A percentile compares a stretch with the other conserved stretches of the same genome.
These are phyloP conservation scores for Corinectria fuckeliana DNA, from an alignment of 2,329 filamentous ascomycete species.

Conservation along the genomic window DNA sequence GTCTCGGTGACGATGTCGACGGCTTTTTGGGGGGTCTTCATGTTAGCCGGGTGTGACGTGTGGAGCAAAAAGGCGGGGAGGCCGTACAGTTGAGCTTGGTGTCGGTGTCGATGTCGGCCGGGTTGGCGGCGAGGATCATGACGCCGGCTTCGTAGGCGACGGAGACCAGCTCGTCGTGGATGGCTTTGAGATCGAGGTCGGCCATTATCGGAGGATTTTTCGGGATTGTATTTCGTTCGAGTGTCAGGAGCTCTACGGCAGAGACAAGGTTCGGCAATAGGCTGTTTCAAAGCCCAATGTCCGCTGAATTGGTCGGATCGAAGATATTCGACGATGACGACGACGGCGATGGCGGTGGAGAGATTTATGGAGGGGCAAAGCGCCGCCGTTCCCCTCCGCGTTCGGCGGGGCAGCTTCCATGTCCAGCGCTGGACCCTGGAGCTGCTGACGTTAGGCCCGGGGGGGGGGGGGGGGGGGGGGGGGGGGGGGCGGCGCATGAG, in stretches of 20 bases:
- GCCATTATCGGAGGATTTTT: slow-evolving; percentile 50
- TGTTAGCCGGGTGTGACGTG: slow-evolving; percentile 4
- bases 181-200: slow-evolving; percentile 63
- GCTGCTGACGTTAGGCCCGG: not conserved
- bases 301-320: not conserved
- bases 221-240: not conserved
- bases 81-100: slow-evolving; percentile 70
- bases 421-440: no score
- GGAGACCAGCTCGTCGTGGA: slow-evolving; percentile 66
- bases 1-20: slow-evolving; percentile 74
- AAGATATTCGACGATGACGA: not conserved
- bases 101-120: slow-evolving; percentile 60
- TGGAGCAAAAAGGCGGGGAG: not conserved
- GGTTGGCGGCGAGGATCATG: slow-evolving; percentile 69
- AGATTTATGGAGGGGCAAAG: slow-evolving; percentile 33
- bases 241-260: not conserved
- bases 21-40: slow-evolving; percentile 49
- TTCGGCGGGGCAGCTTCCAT: slow-evolving; percentile 31
- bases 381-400: not conserved
- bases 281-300: not conserved
- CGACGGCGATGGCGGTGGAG: slow-evolving; percentile 11
- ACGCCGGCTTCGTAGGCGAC: slow-evolving; percentile 69
- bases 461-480: slow-evolving; percentile 22
- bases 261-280: not conserved
- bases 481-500: slow-evolving; percentile 14